Evolutionary conservation across 1,139 yeast genomes (phyloP).

Genomic region (Yamadazyma aaseri): DNA sequence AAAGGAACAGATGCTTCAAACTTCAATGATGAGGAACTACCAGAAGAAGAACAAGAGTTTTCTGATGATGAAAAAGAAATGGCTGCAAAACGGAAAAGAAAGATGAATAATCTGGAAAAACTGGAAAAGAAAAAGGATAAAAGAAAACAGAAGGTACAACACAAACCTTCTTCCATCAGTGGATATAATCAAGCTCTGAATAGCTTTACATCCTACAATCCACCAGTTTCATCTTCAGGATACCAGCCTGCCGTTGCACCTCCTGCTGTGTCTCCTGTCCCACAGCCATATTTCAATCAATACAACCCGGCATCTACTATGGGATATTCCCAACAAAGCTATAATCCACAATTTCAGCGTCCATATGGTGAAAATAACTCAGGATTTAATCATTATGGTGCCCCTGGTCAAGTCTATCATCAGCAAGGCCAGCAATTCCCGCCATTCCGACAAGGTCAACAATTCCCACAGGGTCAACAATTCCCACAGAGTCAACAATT

Average conservation of each 20-base stretch:
- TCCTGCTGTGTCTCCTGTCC: constrained; percentile 3
- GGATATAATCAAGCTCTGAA: neutral
- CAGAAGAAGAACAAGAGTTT: constrained; percentile 90
- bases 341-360: constrained; percentile 11
- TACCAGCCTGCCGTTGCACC: neutral
- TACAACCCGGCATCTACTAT: neutral
- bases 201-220: constrained; percentile 10
- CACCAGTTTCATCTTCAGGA: constrained; percentile 4
- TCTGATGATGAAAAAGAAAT: constrained; percentile 88
- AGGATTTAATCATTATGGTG: too few relatives aligned
- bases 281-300: too few relatives aligned
- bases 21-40: constrained; percentile 90
- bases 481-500: constrained; percentile 7
- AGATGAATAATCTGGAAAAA: constrained; percentile 50
- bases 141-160: neutral
- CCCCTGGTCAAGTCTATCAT: constrained; percentile 9
- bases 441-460: constrained; percentile 6
- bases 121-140: constrained; percentile 22
- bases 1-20: constrained; percentile 96
- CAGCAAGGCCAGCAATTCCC: neutral
- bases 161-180: neutral
- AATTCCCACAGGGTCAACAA: constrained; percentile 6
- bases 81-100: constrained; percentile 56
- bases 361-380: constrained; percentile 8
- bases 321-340: constrained; percentile 6